A percentile compares a stretch with the other conserved stretches of the same genome.
These are phyloP conservation scores for Trichoderma koningiopsis DNA, from an alignment of 2,329 filamentous ascomycete species.

Conservation along the genomic window DNA sequence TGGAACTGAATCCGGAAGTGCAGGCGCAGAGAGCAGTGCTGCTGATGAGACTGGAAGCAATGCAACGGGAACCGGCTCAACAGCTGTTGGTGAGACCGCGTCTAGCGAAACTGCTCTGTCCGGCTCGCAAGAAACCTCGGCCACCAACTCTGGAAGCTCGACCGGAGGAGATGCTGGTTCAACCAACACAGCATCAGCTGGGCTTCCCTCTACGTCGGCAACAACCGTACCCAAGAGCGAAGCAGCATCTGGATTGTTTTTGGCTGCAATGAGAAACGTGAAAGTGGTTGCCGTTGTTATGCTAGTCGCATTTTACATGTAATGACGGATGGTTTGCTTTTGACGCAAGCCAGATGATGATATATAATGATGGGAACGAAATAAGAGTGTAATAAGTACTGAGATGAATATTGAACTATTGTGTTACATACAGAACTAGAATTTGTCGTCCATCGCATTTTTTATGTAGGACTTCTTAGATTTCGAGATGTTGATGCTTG, in stretches of 20 bases:
- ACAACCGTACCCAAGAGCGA: background rate
- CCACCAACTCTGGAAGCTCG: background rate
- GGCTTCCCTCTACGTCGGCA: background rate
- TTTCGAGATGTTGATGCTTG: too few relatives aligned
- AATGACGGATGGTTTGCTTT: background rate
- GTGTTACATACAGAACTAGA: background rate
- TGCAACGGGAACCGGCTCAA: background rate
- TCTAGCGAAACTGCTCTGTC: background rate
- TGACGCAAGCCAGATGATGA: background rate
- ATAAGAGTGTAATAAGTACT: background rate
- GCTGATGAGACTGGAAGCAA: background rate
- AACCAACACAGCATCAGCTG: conserved; percentile 1
- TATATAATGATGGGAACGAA: background rate
- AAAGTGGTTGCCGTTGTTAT: background rate
- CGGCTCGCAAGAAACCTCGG: background rate
- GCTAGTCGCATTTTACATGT: conserved; percentile 7
- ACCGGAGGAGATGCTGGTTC: background rate
- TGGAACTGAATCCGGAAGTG: background rate
- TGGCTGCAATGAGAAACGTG: conserved; percentile 1
- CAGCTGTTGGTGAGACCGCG: background rate
- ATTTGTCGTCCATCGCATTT: background rate
- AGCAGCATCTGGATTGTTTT: background rate
- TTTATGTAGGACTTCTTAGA: background rate
- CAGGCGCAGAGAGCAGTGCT: background rate
- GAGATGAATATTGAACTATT: background rate